Percentiles rank a stretch among this genome's conserved stretches.
phyloP scores from a whole-genome alignment of 1,284 basidiomycete genomes.

The Clitocybe nebularis region DNA sequence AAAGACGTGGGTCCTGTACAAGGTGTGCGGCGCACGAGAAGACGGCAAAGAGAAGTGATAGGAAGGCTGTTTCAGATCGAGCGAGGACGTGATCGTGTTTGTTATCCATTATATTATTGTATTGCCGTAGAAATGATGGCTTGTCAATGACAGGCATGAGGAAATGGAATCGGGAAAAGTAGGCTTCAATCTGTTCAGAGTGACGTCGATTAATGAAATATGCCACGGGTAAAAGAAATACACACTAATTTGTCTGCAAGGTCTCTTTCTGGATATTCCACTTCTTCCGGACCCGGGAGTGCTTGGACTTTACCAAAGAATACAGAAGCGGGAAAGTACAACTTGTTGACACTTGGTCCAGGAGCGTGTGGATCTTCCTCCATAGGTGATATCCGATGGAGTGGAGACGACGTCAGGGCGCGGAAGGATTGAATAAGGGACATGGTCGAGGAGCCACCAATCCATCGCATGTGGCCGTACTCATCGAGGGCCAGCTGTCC shows the following conservation, averaged over 20 bases:
- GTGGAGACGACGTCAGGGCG: slow-evolving; percentile 65
- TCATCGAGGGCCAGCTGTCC: slow-evolving; percentile 86
- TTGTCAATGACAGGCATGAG: slow-evolving; percentile 83
- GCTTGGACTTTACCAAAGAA: slow-evolving; percentile 85
- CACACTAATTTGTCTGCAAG: slow-evolving; percentile 77
- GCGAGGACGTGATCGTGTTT: slow-evolving; percentile 48
- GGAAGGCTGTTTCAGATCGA: slow-evolving; percentile 65
- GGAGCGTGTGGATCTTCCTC: slow-evolving; percentile 75
- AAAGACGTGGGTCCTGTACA: slow-evolving; percentile 67
- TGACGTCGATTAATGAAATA: slow-evolving; percentile 10
- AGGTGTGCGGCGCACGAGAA: slow-evolving; percentile 81
- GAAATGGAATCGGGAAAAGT: slow-evolving; percentile 82
- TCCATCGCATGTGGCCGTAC: slow-evolving; percentile 88
- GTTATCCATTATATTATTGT: slow-evolving; percentile 71
- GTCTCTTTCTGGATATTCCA: slow-evolving; percentile 80
- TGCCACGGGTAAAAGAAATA: slow-evolving; percentile 15
- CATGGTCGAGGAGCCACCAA: slow-evolving; percentile 87
- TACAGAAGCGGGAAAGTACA: slow-evolving; percentile 85
- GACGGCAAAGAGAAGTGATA: slow-evolving; percentile 74
- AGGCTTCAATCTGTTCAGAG: slow-evolving; percentile 79
- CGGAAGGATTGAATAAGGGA: slow-evolving; percentile 87
- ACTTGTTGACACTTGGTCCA: slow-evolving; percentile 72
- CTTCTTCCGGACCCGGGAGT: slow-evolving; percentile 80
- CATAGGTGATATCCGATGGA: slow-evolving; percentile 76
- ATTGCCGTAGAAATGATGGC: slow-evolving; percentile 71